Percentiles rank a stretch among this genome's conserved stretches.
phyloP scores from a whole-genome alignment of 2,329 filamentous ascomycete species.

The Trichoderma sp. region DNA sequence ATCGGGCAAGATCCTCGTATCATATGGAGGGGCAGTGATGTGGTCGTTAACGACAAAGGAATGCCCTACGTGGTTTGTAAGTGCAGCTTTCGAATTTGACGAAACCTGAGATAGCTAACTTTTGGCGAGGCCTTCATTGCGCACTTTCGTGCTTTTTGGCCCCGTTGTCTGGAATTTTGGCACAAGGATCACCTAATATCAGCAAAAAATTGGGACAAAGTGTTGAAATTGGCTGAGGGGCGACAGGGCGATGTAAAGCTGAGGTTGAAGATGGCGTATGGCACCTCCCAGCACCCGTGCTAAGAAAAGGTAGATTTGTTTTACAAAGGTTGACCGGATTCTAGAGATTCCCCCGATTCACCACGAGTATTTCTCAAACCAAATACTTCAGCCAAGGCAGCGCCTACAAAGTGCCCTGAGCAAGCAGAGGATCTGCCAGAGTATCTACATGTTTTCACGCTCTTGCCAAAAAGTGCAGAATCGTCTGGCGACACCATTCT shows the following conservation, averaged over 20 bases:
- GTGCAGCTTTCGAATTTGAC: slow-evolving; percentile 23
- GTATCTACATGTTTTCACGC: slow-evolving; percentile 31
- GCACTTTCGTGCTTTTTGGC: slow-evolving; percentile 49
- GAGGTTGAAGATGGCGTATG: slow-evolving; percentile 27
- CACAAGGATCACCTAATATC: slow-evolving; percentile 36
- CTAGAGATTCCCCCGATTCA: slow-evolving; percentile 4
- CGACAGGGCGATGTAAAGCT: slow-evolving; percentile 31
- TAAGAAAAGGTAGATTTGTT: background rate
- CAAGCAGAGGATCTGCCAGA: slow-evolving; percentile 1
- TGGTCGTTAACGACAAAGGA: slow-evolving; percentile 45
- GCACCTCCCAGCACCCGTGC: background rate
- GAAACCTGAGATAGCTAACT: slow-evolving; percentile 16
- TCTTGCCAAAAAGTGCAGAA: slow-evolving; percentile 24
- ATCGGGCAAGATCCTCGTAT: slow-evolving; percentile 39
- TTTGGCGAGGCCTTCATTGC: slow-evolving; percentile 41
- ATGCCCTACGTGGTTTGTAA: slow-evolving; percentile 50
- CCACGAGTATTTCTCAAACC: slow-evolving; percentile 16
- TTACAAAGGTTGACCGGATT: background rate
- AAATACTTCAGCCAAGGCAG: background rate
- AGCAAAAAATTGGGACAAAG: slow-evolving; percentile 35
- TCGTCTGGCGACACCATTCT: slow-evolving; percentile 5
- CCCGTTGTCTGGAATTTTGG: slow-evolving; percentile 41
- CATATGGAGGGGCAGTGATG: slow-evolving; percentile 38
- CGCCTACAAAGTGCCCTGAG: background rate
- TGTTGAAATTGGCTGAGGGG: slow-evolving; percentile 34